Conservation (phyloP, 2,329 filamentous ascomycete genomes). For the Colletotrichum chrysophilum region DNA sequence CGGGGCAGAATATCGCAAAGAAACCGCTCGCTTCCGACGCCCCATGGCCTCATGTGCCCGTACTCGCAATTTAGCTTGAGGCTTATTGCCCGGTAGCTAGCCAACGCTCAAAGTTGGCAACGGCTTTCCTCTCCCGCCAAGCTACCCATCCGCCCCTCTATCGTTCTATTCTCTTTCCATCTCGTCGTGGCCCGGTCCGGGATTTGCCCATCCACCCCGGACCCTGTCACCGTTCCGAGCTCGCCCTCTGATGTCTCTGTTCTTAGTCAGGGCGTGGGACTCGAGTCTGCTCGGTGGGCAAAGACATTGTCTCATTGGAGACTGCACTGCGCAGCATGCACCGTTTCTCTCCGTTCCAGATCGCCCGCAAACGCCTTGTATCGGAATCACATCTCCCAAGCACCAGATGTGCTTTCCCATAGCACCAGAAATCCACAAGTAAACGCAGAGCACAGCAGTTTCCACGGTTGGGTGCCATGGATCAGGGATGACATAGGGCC, state of each 20-base stretch:
- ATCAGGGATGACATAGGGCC: constrained; percentile 3
- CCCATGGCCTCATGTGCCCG: not conserved
- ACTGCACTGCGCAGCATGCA: not conserved
- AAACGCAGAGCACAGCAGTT: not conserved
- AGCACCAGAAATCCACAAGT: not conserved
- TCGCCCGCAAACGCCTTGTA: not conserved
- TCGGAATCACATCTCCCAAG: not conserved
- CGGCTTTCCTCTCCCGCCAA: constrained; percentile 5
- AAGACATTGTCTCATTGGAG: not conserved
- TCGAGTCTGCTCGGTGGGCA: not conserved
- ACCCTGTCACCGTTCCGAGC: not conserved
- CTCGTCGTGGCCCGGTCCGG: constrained; percentile 10
- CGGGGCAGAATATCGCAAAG: not conserved
- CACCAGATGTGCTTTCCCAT: not conserved
- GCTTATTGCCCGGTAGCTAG: not conserved
- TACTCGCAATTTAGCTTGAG: not conserved
- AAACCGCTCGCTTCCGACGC: constrained; percentile 11
- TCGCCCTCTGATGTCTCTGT: not conserved
- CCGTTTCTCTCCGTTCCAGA: not conserved
- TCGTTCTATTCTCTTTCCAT: constrained; percentile 15
- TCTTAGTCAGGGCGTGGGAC: not conserved
- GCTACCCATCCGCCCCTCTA: constrained; percentile 9
- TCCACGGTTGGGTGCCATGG: not conserved
- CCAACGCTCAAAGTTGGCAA: not conserved
- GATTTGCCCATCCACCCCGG: not conserved